Evolutionary conservation across 805 yeast species (phyloP).

Genomic region (Zygoascus biomembranicola): DNA sequence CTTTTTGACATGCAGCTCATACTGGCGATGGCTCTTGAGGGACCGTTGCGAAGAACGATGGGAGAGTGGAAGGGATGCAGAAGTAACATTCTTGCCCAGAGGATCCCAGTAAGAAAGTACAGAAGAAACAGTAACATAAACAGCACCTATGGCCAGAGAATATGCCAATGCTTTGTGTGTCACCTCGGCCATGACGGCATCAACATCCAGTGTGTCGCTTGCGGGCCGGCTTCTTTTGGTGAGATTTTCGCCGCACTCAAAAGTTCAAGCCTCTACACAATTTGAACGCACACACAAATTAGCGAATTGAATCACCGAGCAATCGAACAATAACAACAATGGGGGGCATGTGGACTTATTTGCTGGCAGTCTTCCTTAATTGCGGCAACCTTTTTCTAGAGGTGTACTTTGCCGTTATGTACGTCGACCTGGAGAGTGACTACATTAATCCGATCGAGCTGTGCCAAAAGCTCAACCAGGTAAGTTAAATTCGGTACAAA

Average conservation of each 20-base stretch:
- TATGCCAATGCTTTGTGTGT: background rate
- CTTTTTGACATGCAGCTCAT: background rate
- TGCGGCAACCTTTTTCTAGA: slow-evolving; percentile 80
- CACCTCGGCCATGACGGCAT: background rate
- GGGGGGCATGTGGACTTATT: slow-evolving; percentile 17
- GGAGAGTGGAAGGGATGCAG: background rate
- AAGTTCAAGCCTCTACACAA: no score
- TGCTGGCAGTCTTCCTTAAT: slow-evolving; percentile 62
- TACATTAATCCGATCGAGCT: slow-evolving; percentile 95
- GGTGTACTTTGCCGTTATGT: slow-evolving; percentile 88
- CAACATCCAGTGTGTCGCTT: no score
- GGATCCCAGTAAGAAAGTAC: background rate
- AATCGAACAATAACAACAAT: slow-evolving; percentile 1
- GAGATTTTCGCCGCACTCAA: no score
- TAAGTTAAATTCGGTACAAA: slow-evolving; percentile 11
- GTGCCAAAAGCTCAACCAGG: slow-evolving; percentile 78
- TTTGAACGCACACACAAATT: no score
- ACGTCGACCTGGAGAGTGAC: slow-evolving; percentile 75
- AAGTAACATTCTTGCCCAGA: background rate
- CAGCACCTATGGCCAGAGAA: background rate
- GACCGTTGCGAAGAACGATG: background rate
- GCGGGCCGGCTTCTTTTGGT: no score
- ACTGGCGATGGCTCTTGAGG: background rate
- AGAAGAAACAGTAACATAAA: background rate
- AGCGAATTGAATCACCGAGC: background rate